These are phyloP conservation scores for Ramularia endophylla DNA, from an alignment of 2,329 filamentous ascomycete genomes.

Conservation along the genomic window DNA sequence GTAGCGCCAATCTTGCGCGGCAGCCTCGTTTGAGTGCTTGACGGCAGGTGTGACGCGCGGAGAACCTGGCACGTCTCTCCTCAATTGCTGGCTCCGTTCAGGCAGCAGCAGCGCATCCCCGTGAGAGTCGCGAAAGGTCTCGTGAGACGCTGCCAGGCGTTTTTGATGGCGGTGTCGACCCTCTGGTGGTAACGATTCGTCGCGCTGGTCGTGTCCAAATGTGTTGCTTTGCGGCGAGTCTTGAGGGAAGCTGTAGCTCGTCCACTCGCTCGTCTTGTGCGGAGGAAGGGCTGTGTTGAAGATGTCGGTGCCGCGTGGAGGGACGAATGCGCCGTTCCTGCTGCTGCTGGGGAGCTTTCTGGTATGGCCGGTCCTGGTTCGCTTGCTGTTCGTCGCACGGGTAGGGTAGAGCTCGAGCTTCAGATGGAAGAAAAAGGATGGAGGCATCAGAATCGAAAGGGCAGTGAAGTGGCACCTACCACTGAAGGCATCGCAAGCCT, in stretches of 20 bases:
- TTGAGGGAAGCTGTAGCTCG: conserved; percentile 14
- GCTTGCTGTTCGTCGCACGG: conserved; percentile 16
- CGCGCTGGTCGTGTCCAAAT: conserved; percentile 2
- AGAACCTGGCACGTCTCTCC: conserved; percentile 30
- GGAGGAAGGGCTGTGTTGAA: conserved; percentile 40
- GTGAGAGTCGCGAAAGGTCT: conserved; percentile 22
- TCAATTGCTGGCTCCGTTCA: conserved; percentile 31
- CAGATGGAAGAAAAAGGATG: conserved; percentile 59
- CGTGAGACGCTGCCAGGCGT: conserved; percentile 1
- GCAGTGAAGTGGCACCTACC: too few relatives aligned
- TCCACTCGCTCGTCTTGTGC: conserved; percentile 37
- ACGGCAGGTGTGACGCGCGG: conserved; percentile 28
- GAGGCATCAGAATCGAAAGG: conserved; percentile 40
- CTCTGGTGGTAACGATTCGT: background rate
- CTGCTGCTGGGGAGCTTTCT: conserved; percentile 6
- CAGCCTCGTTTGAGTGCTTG: conserved; percentile 43
- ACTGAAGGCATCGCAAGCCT: too few relatives aligned
- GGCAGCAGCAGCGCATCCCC: conserved; percentile 32
- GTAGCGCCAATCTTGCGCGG: conserved; percentile 70
- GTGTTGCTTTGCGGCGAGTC: background rate
- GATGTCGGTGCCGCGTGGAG: conserved; percentile 39
- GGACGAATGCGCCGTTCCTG: conserved; percentile 28
- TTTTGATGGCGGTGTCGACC: background rate
- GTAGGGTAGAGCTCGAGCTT: conserved; percentile 53
- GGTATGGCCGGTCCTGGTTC: conserved; percentile 7